Conservation (phyloP, 257 asterid species). For the Nicotiana otophora region DNA sequence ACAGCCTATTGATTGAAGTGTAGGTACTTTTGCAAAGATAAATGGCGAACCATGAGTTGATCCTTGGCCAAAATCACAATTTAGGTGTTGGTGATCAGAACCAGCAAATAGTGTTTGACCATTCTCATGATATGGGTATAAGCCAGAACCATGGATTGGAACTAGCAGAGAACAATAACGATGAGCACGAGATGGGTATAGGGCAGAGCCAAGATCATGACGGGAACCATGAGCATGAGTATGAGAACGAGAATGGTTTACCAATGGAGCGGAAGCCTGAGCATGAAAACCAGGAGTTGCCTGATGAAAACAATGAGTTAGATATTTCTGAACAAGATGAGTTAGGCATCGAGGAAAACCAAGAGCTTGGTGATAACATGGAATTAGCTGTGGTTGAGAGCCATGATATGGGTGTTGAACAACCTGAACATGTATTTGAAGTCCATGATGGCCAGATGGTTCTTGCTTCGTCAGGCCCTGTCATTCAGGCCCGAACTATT, state of each 20-base stretch:
- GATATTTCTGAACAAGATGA: slow-evolving; percentile 57
- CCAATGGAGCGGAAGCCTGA: slow-evolving; percentile 57
- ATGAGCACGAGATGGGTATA: slow-evolving; percentile 28
- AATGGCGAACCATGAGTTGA: slow-evolving; percentile 58
- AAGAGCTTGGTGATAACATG: slow-evolving; percentile 67
- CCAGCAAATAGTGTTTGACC: slow-evolving; percentile 48
- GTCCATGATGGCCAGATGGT: slow-evolving; percentile 43
- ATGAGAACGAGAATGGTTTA: slow-evolving; percentile 47
- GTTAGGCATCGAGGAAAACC: slow-evolving; percentile 43
- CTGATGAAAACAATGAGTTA: slow-evolving; percentile 43
- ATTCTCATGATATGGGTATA: slow-evolving; percentile 39
- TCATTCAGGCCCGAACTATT: slow-evolving; percentile 72
- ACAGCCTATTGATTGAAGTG: slow-evolving; percentile 1
- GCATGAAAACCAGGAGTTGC: slow-evolving; percentile 39
- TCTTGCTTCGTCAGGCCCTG: slow-evolving; percentile 47
- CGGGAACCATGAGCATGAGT: slow-evolving; percentile 40
- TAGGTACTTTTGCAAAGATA: slow-evolving; percentile 17
- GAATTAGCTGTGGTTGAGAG: slow-evolving; percentile 62
- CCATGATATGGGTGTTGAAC: slow-evolving; percentile 51
- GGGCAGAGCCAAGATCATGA: slow-evolving; percentile 37
- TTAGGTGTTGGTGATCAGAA: slow-evolving; percentile 41
- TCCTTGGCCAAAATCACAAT: slow-evolving; percentile 43
- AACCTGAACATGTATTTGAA: slow-evolving; percentile 41
- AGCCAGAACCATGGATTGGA: slow-evolving; percentile 49
- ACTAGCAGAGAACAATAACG: slow-evolving; percentile 29